Base-by-base conservation (phyloP, 1,284 basidiomycete genomes). In the Volvariella volvacea region DNA sequence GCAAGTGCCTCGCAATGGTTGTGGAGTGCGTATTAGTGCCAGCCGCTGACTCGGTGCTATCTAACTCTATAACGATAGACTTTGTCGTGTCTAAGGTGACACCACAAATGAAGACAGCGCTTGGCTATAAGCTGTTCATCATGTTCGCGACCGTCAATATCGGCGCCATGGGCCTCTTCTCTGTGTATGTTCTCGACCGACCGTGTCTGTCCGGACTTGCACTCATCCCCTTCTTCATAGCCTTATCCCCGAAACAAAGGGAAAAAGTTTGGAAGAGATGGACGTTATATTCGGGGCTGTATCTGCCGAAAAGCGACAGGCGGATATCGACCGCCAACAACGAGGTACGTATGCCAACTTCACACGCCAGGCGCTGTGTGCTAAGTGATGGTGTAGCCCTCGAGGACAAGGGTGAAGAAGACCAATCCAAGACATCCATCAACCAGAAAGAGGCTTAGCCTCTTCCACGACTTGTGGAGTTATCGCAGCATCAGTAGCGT, bases 1-100 rank as follows among this genome's bases (percentile, higher is more conserved):
- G 88, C 82, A 1, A 80, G 80, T 41, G 75, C 76, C 8, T 75
- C 83, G 1, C 88, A 89, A 50, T 91, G 88, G 86, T 64, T 89
- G 2, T 90, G 77, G 75, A 90, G 81, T 83, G 49, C 46, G 77
- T 71, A 15, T 14, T 32, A 10, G 15, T 1, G 4, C n/a, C n/a
- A n/a, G n/a, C n/a, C n/a, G n/a, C n/a, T n/a, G n/a, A n/a, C n/a
- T n/a, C n/a, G n/a, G n/a, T n/a, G n/a, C n/a, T n/a, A n/a, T n/a
- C n/a, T n/a, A n/a, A n/a, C n/a, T n/a, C n/a, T n/a, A n/a, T n/a
- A n/a, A n/a, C n/a, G 42, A 12, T 47, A 82, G 81, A 88, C 64
- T 89, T 88, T 53, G 80, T 80, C 43, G 71, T 88, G 20, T 68
- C 80, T n/a, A 83, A 83, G 61, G 70, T 78, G 19, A 88, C 85